Evolutionary conservation across 371 early-diverging fungal genomes (phyloP).

Genomic region (Actinomortierella wolfii): DNA sequence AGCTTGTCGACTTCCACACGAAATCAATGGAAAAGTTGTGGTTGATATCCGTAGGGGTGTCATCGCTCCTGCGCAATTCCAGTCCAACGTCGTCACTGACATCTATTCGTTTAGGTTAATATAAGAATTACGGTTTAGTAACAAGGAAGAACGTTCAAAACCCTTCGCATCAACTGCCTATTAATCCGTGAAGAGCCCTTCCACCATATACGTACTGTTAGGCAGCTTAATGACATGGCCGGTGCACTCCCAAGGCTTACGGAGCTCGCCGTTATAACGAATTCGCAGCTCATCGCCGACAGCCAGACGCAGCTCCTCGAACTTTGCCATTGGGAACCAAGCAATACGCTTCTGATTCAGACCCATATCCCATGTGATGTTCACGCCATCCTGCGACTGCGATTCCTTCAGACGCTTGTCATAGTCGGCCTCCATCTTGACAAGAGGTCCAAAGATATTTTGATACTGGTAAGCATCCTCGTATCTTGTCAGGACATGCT

Average conservation of each 20-base stretch:
- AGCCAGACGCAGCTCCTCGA: slow-evolving; percentile 93
- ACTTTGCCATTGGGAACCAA: slow-evolving; percentile 90
- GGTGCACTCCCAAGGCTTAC: slow-evolving; percentile 83
- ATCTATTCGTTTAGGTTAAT: slow-evolving; percentile 49
- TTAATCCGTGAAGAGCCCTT: too few species aligned
- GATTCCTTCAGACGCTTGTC: slow-evolving; percentile 95
- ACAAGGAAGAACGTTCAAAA: slow-evolving; percentile 2
- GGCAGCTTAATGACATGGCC: slow-evolving; percentile 97
- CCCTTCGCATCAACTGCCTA: too few species aligned
- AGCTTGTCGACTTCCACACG: slow-evolving; percentile 98
- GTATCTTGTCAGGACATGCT: slow-evolving; percentile 84
- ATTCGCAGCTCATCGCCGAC: slow-evolving; percentile 96
- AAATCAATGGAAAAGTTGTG: slow-evolving; percentile 97
- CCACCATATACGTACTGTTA: slow-evolving; percentile 64
- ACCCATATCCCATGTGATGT: slow-evolving; percentile 97
- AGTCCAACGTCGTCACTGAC: slow-evolving; percentile 93
- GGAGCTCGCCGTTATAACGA: slow-evolving; percentile 86
- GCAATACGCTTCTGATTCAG: slow-evolving; percentile 93
- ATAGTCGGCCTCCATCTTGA: slow-evolving; percentile 97
- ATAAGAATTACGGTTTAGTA: too few species aligned
- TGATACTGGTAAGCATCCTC: slow-evolving; percentile 98
- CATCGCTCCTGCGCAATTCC: slow-evolving; percentile 71
- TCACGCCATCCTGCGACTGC: slow-evolving; percentile 95
- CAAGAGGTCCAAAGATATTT: slow-evolving; percentile 93
- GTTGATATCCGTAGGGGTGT: slow-evolving; percentile 85